phyloP scores from a whole-genome alignment of 1,284 basidiomycete genomes.

The Neonothopanus nambi region DNA sequence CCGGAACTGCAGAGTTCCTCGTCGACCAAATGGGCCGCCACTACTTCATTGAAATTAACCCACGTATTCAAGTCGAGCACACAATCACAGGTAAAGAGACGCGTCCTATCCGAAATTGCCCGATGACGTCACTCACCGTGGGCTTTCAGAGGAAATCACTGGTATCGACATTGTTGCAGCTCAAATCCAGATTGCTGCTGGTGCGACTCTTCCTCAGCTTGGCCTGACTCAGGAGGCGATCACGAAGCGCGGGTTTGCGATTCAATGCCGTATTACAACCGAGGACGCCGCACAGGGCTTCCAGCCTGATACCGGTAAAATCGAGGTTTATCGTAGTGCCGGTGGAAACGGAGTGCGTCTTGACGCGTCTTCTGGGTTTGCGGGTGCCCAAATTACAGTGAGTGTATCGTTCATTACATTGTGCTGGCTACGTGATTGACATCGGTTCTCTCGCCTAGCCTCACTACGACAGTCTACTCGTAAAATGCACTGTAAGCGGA shows the following conservation, averaged over 20 bases:
- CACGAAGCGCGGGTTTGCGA: constrained; percentile 95
- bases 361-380: constrained; percentile 97
- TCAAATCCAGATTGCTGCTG: constrained; percentile 98
- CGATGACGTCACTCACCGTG: constrained; percentile 2
- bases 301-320: constrained; percentile 99
- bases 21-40: constrained; percentile 95
- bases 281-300: constrained; percentile 91
- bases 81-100: constrained; percentile 82
- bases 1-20: constrained; percentile 96
- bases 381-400: constrained; percentile 98
- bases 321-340: constrained; percentile 98
- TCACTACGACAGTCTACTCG: constrained; percentile 97
- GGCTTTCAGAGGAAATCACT: constrained; percentile 86
- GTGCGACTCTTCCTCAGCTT: constrained; percentile 93
- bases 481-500: constrained; percentile 95
- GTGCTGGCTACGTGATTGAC: neutral
- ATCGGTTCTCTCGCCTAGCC: constrained; percentile 54
- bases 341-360: constrained; percentile 99
- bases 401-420: constrained; percentile 24
- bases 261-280: constrained; percentile 99
- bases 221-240: constrained; percentile 97
- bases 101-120: neutral
- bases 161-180: constrained; percentile 98
- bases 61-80: constrained; percentile 98
- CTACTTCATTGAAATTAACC: constrained; percentile 99